Evolutionary conservation across 495 filamentous ascomycete species (phyloP).

Genomic region (Aspergillus hancockii): DNA sequence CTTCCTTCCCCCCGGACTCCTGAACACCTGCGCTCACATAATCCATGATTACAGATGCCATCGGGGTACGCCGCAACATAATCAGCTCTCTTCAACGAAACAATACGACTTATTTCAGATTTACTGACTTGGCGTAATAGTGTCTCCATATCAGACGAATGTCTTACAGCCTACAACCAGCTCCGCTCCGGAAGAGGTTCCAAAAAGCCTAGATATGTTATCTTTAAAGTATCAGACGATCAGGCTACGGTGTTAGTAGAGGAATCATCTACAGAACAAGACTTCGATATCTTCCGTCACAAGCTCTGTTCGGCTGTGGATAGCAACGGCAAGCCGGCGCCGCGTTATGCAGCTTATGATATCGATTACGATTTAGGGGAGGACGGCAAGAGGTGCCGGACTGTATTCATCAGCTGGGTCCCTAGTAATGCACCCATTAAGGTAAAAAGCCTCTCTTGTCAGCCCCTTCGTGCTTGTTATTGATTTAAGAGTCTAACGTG

Average conservation of each 20-base stretch:
- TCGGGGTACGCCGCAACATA: background rate
- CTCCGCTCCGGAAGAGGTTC: constrained; percentile 68
- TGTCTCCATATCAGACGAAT: constrained; percentile 67
- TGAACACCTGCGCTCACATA: no score
- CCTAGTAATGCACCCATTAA: background rate
- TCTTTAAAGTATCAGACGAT: constrained; percentile 86
- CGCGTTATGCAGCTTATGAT: constrained; percentile 82
- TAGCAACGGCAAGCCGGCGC: constrained; percentile 60
- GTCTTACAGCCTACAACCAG: constrained; percentile 73
- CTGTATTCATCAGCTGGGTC: constrained; percentile 81
- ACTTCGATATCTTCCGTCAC: constrained; percentile 67
- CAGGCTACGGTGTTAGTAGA: constrained; percentile 73
- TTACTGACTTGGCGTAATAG: constrained; percentile 36
- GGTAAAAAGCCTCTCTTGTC: no score
- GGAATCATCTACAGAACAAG: constrained; percentile 58
- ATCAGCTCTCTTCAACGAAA: no score
- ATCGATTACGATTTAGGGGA: constrained; percentile 72
- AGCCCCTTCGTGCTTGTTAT: no score
- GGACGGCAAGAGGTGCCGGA: constrained; percentile 80
- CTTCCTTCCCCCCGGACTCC: no score
- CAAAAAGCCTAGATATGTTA: constrained; percentile 70
- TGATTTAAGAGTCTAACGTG: constrained; percentile 14
- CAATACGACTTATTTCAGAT: no score
- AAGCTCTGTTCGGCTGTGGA: constrained; percentile 65
- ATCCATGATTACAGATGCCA: background rate